Evolutionary conservation across 441 rosid species (phyloP), one percentile per base, ranked within the genome.

Genomic region (Manihot esculenta): DNA sequence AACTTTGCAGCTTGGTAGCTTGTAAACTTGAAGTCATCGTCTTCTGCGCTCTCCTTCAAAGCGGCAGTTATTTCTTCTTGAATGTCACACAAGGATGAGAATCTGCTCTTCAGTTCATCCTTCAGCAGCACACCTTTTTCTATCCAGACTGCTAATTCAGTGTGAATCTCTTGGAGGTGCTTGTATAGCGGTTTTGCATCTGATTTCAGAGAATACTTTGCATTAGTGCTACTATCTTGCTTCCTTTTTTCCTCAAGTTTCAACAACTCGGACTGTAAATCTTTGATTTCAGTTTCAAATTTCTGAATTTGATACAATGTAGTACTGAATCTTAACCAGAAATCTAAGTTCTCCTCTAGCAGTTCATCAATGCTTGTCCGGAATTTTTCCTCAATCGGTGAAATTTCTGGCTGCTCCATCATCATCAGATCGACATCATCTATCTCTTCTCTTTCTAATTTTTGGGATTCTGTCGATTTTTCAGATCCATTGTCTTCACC

Each of bases 1-100:
- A 93, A 93, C 78, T 92, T 91, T 0, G 99, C 97, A 48, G 93
- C 96, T 72, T 93, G 94, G 76, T 86, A 90, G 68, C 88, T 93
- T 48, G 98, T 96, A 50, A 96, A 88, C 64, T 63, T 86, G 79
- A 76, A 83, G 60, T 86, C 96, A 0, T 84, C 84, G 11, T 87
- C 96, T 75, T 86, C 94, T 21, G 92, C 91, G 45, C 96, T 87
- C 4, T 67, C 77, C 73, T 81, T 90, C 74, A 87, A 72, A 18
- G 92, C 90, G 63, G 79, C 64, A 17, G 84, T 83, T 78, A 93
- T 84, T 70, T 90, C 94, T 54, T 87, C 93, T 73, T 91, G 94
- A 72, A 89, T 86, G 60, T 80, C 60, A 33, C 89, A 86, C 63
- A 96, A 38, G 0, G 97, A 89, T 27, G 96, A 79, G 82, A 84